Percentiles rank a stretch among this genome's conserved stretches.
Evolutionary conservation across 2,329 filamentous ascomycete species (phyloP).

Genomic region (Arthrinium phaeospermum): DNA sequence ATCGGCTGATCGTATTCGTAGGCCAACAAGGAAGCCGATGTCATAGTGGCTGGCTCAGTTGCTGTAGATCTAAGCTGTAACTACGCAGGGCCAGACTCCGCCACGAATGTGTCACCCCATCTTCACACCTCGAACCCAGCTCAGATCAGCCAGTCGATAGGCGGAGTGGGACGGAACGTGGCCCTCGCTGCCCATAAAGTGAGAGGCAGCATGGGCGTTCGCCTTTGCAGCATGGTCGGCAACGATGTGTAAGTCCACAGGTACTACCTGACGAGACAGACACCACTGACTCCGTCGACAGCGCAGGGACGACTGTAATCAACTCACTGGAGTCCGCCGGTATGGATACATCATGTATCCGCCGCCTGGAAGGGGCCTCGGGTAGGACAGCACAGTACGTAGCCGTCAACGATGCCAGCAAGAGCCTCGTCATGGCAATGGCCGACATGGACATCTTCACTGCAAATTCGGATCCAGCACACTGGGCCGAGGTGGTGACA

Average conservation of each 20-base stretch:
- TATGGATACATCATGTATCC: slow-evolving; percentile 69
- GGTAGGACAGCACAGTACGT: slow-evolving; percentile 88
- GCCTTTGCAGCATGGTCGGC: slow-evolving; percentile 80
- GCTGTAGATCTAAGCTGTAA: slow-evolving; percentile 90
- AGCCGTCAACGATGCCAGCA: slow-evolving; percentile 82
- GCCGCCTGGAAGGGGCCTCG: slow-evolving; percentile 56
- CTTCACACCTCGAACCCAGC: slow-evolving; percentile 87
- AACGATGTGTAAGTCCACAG: slow-evolving; percentile 68
- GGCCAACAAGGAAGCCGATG: slow-evolving; percentile 48
- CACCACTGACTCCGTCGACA: slow-evolving; percentile 37
- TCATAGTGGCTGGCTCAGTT: slow-evolving; percentile 90
- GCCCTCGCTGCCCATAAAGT: slow-evolving; percentile 79
- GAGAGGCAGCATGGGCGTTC: slow-evolving; percentile 65
- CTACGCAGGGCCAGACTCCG: slow-evolving; percentile 50
- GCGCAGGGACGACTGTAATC: slow-evolving; percentile 76
- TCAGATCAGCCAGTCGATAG: slow-evolving; percentile 79
- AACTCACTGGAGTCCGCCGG: slow-evolving; percentile 67
- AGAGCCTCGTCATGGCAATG: slow-evolving; percentile 89
- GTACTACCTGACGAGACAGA: neutral
- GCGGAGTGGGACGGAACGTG: slow-evolving; percentile 92
- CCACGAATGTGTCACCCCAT: slow-evolving; percentile 47
- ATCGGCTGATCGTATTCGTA: slow-evolving; percentile 1
- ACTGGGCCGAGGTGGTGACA: slow-evolving; percentile 66
- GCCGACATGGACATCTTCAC: slow-evolving; percentile 91
- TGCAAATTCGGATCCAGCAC: slow-evolving; percentile 54